A percentile compares a stretch with the other conserved stretches of the same genome.
Conservation (phyloP, 345 rosid genomes). For the Boechera stricta region DNA sequence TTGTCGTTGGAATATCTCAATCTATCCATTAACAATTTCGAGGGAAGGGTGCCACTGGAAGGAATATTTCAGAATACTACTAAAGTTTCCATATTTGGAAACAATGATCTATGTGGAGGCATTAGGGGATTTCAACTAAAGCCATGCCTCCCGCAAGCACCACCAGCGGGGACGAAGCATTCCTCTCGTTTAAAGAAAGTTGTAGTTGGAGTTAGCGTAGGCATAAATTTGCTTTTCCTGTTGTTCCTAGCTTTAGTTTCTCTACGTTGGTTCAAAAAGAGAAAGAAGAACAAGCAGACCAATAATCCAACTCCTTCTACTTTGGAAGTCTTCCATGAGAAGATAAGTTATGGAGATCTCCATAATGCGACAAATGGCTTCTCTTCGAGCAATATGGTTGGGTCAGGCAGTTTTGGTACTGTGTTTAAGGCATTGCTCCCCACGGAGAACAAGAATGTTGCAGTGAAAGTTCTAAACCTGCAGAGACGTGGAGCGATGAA, state of each 20-base stretch:
- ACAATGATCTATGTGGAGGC: no score
- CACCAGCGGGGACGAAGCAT: no score
- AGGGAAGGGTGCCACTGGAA: no score
- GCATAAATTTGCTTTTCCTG: background rate
- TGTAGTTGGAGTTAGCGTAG: no score
- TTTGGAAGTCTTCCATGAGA: background rate
- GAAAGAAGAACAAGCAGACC: background rate
- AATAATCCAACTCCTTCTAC: background rate
- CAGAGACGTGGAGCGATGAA: constrained; percentile 46
- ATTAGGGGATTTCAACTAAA: no score
- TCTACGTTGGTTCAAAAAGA: background rate
- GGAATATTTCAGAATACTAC: no score
- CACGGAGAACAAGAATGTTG: background rate
- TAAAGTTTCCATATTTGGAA: no score
- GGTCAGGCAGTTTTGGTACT: constrained; percentile 1
- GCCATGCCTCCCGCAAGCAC: no score
- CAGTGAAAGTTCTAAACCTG: constrained; percentile 49
- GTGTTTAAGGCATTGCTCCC: background rate
- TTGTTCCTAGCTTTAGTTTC: background rate
- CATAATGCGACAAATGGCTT: background rate
- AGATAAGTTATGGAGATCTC: constrained; percentile 8
- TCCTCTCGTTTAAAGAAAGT: no score
- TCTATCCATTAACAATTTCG: no score
- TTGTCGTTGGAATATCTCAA: no score
- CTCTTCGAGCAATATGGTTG: background rate